Evolutionary conservation across 2,329 filamentous ascomycete genomes (phyloP), one percentile per base, ranked within the genome.

Genomic region (Venturia aucupariae): DNA sequence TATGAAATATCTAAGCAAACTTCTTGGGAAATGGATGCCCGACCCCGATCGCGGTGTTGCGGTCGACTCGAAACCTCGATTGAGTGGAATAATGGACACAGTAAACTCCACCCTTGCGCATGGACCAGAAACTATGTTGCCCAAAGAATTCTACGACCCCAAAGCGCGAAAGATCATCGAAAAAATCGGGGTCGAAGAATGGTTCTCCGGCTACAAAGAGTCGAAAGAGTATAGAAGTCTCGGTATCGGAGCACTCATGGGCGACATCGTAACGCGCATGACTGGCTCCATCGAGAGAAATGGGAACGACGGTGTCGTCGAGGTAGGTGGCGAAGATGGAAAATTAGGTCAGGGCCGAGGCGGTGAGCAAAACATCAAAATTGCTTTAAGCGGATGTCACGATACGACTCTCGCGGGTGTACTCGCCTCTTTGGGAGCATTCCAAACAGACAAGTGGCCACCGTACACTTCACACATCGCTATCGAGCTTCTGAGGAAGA

Each of bases 401-500:
- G 92, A 97, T 72, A 97, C 94, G 2, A 97, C 94, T 0, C 82
- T 99, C 5, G 94, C 90, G 2, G 90, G 84, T 1, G 80, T 91
- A 1, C 78, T 99, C 35, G 79, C 87, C 19, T 90, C 90, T 68
- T 76, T 97, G 7, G 94, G 93, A 2, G 89, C 89, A 2, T 94
- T 90, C 72, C 80, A 90, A 51, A 84, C 83, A 60, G 76, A 81
- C 66, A 81, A 82, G 42, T 99, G 94, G 94, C 94, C 94, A 0
- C 92, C 92, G 0, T 99, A 93, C 72, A 97, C 93, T 0, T 93
- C 90, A 69, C 92, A 95, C 70, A 83, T 99, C 68, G 92, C 94
- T 39, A 80, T 99, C 64, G 94, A 99, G 76, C 82, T 97, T 67
- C 97, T 97, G 79, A 85, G 83, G 48, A 82, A 84, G 68, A 61